phyloP scores from a whole-genome alignment of 441 rosid genomes.

The Omphalea diandra region DNA sequence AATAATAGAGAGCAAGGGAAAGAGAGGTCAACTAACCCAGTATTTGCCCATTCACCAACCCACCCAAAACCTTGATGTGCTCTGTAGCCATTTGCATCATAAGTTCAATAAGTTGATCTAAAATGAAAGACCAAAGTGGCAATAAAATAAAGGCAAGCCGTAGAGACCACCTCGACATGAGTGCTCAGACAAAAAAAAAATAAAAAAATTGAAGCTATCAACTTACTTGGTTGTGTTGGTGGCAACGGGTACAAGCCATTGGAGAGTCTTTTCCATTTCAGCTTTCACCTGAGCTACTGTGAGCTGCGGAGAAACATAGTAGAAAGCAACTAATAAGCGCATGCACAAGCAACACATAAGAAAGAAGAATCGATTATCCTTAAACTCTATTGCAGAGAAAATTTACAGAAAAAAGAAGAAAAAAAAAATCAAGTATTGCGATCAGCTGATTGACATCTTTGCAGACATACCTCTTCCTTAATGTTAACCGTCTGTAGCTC shows the following conservation, averaged over 20 bases:
- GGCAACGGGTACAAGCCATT: slow-evolving; percentile 83
- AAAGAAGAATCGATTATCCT: slow-evolving; percentile 8
- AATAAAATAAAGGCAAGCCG: not conserved
- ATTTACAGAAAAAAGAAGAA: not conserved
- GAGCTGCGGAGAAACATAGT: slow-evolving; percentile 49
- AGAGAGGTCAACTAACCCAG: slow-evolving; percentile 50
- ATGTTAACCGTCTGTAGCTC: slow-evolving; percentile 42
- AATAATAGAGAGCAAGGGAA: not conserved
- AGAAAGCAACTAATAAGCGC: slow-evolving; percentile 4
- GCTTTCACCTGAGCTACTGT: slow-evolving; percentile 61
- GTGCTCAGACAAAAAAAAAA: not conserved
- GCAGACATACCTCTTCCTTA: slow-evolving; percentile 64
- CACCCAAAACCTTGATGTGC: slow-evolving; percentile 97
- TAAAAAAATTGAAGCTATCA: not conserved
- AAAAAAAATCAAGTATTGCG: not conserved
- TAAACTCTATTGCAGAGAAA: not conserved
- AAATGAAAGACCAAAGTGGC: not conserved
- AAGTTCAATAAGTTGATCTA: slow-evolving; percentile 8
- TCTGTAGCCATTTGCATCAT: slow-evolving; percentile 40
- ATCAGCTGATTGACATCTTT: not conserved
- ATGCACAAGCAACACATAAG: not conserved
- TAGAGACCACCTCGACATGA: not conserved
- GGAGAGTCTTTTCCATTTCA: slow-evolving; percentile 83
- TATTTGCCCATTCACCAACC: slow-evolving; percentile 99
- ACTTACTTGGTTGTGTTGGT: slow-evolving; percentile 80